Percentiles rank a stretch among this genome's conserved stretches.
Conservation (phyloP, 768 basidiomycete species). For the Coprinellus aureogranulatus region DNA sequence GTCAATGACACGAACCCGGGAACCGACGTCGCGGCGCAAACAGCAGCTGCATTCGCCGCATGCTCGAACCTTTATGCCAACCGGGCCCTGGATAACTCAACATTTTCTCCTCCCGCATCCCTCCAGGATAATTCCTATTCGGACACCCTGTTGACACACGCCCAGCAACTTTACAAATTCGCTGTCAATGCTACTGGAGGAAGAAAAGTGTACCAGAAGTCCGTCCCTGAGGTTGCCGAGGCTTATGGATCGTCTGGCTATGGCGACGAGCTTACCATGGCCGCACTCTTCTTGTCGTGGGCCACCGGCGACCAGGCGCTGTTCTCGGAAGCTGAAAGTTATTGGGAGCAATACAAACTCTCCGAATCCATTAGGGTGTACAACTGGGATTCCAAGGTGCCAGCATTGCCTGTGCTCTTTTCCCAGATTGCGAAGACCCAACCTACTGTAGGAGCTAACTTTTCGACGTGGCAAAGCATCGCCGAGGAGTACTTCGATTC, state of each 20-base stretch:
- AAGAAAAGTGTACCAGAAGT: constrained; percentile 62
- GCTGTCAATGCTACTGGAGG: constrained; percentile 67
- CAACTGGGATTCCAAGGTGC: constrained; percentile 87
- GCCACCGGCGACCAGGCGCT: constrained; percentile 60
- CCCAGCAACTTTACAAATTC: constrained; percentile 70
- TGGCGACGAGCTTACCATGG: constrained; percentile 71
- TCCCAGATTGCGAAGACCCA: constrained; percentile 67
- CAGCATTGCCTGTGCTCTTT: constrained; percentile 73
- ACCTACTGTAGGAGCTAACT: constrained; percentile 51
- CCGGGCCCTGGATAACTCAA: constrained; percentile 47
- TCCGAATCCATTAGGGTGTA: constrained; percentile 56
- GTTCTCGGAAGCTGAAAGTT: constrained; percentile 61
- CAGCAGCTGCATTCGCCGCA: constrained; percentile 84
- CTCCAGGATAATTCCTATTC: constrained; percentile 76
- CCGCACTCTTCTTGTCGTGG: constrained; percentile 73
- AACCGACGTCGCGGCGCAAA: constrained; percentile 83
- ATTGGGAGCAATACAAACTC: constrained; percentile 59
- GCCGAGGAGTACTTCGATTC: constrained; percentile 77
- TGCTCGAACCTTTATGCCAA: constrained; percentile 80
- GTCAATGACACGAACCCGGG: constrained; percentile 81
- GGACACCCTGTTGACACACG: constrained; percentile 66
- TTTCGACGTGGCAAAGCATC: constrained; percentile 63
- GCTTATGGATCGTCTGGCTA: constrained; percentile 74
- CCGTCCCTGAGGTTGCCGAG: constrained; percentile 59
- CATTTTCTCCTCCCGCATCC: constrained; percentile 59